Evolutionary conservation across 75 land plant genomes (phyloP), one percentile per base, ranked within the genome.

Genomic region (Selaginella moellendorffii): DNA sequence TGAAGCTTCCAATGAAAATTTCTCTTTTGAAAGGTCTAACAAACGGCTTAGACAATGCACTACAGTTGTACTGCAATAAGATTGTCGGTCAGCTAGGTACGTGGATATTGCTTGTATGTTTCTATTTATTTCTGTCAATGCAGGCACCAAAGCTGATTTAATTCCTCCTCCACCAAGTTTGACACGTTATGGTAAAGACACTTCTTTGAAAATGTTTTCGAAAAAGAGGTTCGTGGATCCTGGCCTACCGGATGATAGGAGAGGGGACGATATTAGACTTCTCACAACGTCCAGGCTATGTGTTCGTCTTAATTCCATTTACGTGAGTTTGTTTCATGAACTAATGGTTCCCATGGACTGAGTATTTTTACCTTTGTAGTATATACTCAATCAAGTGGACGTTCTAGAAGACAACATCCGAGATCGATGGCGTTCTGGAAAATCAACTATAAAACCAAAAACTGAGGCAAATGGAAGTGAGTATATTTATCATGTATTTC

Each of bases 21-120:
- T 74, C 73, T 25, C 82, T 83, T 31, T 53, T 92, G 54, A 83
- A 68, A 69, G 72, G 81, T 62, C 70, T 92, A 0, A 69, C 76
- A 30, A 83, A 83, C 71, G 97, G 97, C 26, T 74, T 92, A 56
- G 97, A 92, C 61, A 85, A 80, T 81, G 85, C 90, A 67, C 81
- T 92, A 69, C 89, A 88, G 67, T 75, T 76, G 17, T 92, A 92
- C 52, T 72, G 87, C 17, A 74, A 78, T 20, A 76, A 75, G 67
- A 71, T 92, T 28, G 72, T 78, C 60, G 79, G 68, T 24, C 79
- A 74, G 18, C 62, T 92, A 62, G 96, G 97, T 92, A 67, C 66
- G 71, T 53, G 14, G 10, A 2, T 10, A 20, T 36, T 36, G 46
- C 46, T 36, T 36, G 46, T 36, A 36, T 14, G 14, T 36, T 36